Conservation (phyloP, 768 basidiomycete species). For the Obba rivulosa region DNA sequence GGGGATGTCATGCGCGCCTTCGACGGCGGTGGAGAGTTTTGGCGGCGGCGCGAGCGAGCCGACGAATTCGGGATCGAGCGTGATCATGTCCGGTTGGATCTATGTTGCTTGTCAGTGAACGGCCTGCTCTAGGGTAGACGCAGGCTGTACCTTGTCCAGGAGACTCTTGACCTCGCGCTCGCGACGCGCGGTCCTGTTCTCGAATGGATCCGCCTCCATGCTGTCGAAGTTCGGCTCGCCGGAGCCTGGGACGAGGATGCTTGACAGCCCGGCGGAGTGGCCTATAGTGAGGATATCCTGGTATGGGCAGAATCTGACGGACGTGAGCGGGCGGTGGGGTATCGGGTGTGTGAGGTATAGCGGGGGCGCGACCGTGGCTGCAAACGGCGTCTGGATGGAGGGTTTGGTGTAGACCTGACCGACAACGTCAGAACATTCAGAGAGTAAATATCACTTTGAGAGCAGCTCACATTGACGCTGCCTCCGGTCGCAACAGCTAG, state of each 20-base stretch:
- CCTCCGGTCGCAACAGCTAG: constrained; percentile 81
- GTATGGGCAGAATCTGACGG: constrained; percentile 82
- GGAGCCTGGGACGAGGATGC: constrained; percentile 83
- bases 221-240: constrained; percentile 97
- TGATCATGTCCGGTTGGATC: constrained; percentile 92
- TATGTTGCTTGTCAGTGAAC: constrained; percentile 22
- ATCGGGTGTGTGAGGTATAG: constrained; percentile 88
- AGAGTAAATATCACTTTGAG: not conserved
- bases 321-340: constrained; percentile 70
- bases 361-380: constrained; percentile 53
- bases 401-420: constrained; percentile 68
- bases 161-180: constrained; percentile 90
- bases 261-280: constrained; percentile 74
- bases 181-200: constrained; percentile 70
- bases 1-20: constrained; percentile 44
- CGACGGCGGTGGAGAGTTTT: constrained; percentile 48
- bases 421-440: constrained; percentile 1
- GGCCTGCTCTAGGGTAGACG: not conserved
- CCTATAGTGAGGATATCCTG: constrained; percentile 81
- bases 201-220: constrained; percentile 91
- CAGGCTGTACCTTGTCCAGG: constrained; percentile 64
- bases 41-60: constrained; percentile 62
- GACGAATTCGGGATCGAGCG: constrained; percentile 72
- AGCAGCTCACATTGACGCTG: constrained; percentile 66
- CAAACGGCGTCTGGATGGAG: constrained; percentile 52